phyloP scores from a whole-genome alignment of 2,329 filamentous ascomycete species.

The Arthrobotrys iridis region DNA sequence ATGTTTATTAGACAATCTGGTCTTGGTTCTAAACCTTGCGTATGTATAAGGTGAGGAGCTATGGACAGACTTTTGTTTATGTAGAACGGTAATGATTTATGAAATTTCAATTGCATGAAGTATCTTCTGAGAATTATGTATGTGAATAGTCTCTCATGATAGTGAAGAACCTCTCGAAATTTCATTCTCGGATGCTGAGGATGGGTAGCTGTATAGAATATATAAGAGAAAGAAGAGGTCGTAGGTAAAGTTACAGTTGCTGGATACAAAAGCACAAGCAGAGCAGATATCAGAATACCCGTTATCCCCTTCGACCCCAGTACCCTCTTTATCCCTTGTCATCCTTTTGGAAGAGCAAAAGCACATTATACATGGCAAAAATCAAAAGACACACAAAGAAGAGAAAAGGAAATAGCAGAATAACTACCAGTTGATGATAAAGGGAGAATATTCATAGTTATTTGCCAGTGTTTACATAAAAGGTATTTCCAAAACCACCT shows the following conservation, averaged over 20 bases:
- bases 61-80: background rate
- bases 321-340: conserved; percentile 11
- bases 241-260: conserved; percentile 38
- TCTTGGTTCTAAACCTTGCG: background rate
- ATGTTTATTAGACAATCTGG: conserved; percentile 25
- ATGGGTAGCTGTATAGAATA: background rate
- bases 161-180: background rate
- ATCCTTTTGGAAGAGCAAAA: conserved; percentile 14
- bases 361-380: conserved; percentile 2
- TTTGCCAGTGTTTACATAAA: conserved; percentile 20
- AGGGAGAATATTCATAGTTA: conserved; percentile 11
- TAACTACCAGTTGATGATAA: background rate
- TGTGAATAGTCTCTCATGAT: background rate
- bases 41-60: background rate
- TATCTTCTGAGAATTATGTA: background rate
- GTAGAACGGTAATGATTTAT: background rate
- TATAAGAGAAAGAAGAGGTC: conserved; percentile 14
- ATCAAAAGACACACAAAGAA: conserved; percentile 9
- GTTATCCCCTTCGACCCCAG: conserved; percentile 8
- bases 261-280: conserved; percentile 11
- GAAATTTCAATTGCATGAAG: background rate
- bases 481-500: conserved; percentile 14
- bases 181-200: background rate
- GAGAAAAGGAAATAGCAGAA: background rate
- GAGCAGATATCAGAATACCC: conserved; percentile 9